Percentiles rank a stretch among this genome's conserved stretches.
These are phyloP conservation scores for Fusarium nelsonii DNA, from an alignment of 2,329 filamentous ascomycete species.

Conservation along the genomic window DNA sequence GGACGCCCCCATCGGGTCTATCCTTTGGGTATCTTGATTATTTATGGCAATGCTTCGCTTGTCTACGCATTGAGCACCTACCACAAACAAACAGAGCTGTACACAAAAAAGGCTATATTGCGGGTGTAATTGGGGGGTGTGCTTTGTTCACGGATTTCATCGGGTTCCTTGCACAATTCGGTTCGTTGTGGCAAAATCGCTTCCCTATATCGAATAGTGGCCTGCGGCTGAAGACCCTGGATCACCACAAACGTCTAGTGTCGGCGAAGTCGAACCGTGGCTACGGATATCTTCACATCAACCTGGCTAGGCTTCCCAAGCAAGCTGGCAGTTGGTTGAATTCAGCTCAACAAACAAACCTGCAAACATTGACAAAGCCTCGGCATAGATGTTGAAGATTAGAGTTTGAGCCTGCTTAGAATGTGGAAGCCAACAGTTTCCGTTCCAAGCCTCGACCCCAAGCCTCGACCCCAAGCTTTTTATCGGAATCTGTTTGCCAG, in stretches of 20 bases:
- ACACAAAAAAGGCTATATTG: neutral
- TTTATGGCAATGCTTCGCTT: slow-evolving; percentile 6
- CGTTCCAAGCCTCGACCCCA: slow-evolving; percentile 2
- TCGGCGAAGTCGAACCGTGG: slow-evolving; percentile 11
- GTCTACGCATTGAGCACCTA: slow-evolving; percentile 6
- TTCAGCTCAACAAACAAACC: slow-evolving; percentile 12
- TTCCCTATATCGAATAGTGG: slow-evolving; percentile 16
- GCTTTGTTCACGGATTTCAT: slow-evolving; percentile 3
- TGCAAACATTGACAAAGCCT: neutral
- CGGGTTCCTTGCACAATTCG: neutral
- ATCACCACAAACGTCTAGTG: slow-evolving; percentile 14
- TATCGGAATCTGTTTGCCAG: slow-evolving; percentile 2
- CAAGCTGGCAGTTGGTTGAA: neutral
- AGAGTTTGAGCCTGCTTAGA: slow-evolving; percentile 12
- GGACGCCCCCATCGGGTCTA: slow-evolving; percentile 8
- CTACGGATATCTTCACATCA: slow-evolving; percentile 2
- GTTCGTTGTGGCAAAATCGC: slow-evolving; percentile 27
- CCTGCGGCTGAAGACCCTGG: slow-evolving; percentile 28
- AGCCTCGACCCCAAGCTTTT: slow-evolving; percentile 6
- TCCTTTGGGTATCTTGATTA: neutral
- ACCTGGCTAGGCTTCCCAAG: neutral
- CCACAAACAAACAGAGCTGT: neutral
- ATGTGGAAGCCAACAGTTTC: slow-evolving; percentile 10
- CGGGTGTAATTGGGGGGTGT: neutral
- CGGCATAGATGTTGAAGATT: slow-evolving; percentile 8